Conservation (phyloP, 139 green algal species). For the Cymbomonas tetramitiformis region DNA sequence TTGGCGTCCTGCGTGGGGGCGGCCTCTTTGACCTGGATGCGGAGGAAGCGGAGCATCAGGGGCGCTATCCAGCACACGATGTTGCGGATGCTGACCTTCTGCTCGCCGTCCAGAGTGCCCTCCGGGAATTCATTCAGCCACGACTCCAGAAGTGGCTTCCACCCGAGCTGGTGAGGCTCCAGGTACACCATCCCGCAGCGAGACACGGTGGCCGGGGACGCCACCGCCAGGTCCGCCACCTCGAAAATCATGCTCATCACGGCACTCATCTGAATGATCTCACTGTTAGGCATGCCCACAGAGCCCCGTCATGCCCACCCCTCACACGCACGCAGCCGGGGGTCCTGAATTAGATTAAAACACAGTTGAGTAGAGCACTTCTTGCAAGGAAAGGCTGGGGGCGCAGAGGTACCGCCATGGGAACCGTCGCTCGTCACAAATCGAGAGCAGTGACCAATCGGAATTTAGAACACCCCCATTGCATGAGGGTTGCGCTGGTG, state of each 20-base stretch:
- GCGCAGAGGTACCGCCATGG: no score
- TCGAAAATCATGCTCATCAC: conserved; percentile 43
- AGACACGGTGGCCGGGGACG: conserved; percentile 23
- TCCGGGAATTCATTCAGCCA: conserved; percentile 22
- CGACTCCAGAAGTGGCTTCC: conserved; percentile 7
- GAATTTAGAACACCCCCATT: no score
- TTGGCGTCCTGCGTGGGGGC: no score
- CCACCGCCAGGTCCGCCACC: conserved; percentile 36
- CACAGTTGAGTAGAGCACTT: no score
- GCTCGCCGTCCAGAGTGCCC: not conserved
- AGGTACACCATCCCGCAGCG: conserved; percentile 31
- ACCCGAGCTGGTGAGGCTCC: conserved; percentile 25
- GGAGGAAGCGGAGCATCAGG: conserved; percentile 17
- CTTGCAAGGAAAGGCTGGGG: no score
- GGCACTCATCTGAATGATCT: conserved; percentile 65
- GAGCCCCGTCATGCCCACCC: no score
- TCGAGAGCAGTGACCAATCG: no score
- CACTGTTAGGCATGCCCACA: no score
- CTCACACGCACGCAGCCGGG: no score
- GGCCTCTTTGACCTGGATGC: conserved; percentile 33
- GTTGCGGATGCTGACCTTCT: not conserved
- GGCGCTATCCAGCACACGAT: conserved; percentile 29
- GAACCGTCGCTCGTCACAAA: no score
- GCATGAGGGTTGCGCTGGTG: no score
- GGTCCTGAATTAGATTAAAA: no score